Base-by-base conservation (phyloP, 768 basidiomycete species). In the Mycena chlorophos region DNA sequence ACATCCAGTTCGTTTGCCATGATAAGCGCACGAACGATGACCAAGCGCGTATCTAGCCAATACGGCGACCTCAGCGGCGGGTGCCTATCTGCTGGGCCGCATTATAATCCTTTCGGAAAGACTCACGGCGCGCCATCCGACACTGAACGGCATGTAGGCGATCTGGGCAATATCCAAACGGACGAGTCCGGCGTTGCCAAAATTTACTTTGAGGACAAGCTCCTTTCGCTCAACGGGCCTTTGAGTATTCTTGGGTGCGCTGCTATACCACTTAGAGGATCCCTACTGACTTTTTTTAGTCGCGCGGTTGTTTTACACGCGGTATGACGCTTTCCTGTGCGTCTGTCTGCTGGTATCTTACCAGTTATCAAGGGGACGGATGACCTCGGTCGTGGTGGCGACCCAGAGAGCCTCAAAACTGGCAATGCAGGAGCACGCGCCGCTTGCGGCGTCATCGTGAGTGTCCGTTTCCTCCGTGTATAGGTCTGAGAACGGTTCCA, bases 281-380 rank as follows among this genome's bases (percentile, higher is more conserved):
- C 26, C 25, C 45, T 52, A 34, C 49, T 22, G 48, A 51, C 26
- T 52, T 51, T 34, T 54, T 20, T 2, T 46, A 87, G 85, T 8
- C 88, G 89, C 43, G 76, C 85, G 43, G 78, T 92, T 50, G 89
- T 92, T 1, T 75, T 94, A 31, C 91, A 93, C 72, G 80, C 79
- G 52, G 86, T 86, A 62, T 19, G 39, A 10, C 6, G 39, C 54
- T 75, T 69, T 26, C 22, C 47, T 14, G 12, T 23, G 47, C 31
- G 39, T 28, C 16, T n/a, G n/a, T n/a, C n/a, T n/a, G 37, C 51
- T 61, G 17, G 45, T 57, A 59, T 49, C 40, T 45, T 50, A 27
- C 56, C 26, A 34, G 38, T 59, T 56, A 23, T 43, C 25, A 59
- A 85, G 85, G 88, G 89, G 3, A 80, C 81, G 17, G 91, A 94